phyloP scores from a whole-genome alignment of 768 basidiomycete species.

The Rubroboletus satanas region DNA sequence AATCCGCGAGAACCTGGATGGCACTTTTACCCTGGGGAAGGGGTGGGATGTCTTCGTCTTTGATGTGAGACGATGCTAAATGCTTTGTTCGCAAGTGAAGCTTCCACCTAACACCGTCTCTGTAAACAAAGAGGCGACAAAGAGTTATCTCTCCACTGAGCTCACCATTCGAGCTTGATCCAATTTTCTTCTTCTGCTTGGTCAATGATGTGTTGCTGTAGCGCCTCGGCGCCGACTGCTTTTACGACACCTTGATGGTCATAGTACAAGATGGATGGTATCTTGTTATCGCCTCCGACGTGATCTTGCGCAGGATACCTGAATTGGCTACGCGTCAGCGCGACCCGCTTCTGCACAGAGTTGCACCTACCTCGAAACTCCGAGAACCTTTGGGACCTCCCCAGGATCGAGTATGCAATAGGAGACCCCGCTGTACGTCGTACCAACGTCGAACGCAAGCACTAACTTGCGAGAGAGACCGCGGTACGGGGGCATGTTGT shows the following conservation, averaged over 20 bases:
- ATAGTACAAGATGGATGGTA: slow-evolving; percentile 48
- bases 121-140: neutral
- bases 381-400: slow-evolving; percentile 27
- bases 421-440: slow-evolving; percentile 41
- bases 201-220: slow-evolving; percentile 33
- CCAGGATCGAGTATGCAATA: slow-evolving; percentile 37
- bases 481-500: slow-evolving; percentile 32
- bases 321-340: neutral
- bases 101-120: slow-evolving; percentile 24
- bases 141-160: no score
- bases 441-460: slow-evolving; percentile 43
- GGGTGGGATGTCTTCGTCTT: slow-evolving; percentile 18
- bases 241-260: slow-evolving; percentile 35
- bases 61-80: slow-evolving; percentile 21
- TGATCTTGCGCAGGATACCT: slow-evolving; percentile 48
- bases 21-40: slow-evolving; percentile 23
- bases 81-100: slow-evolving; percentile 34
- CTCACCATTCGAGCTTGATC: slow-evolving; percentile 41
- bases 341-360: neutral
- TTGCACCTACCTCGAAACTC: slow-evolving; percentile 24
- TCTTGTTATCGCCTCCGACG: slow-evolving; percentile 43
- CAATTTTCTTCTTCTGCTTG: slow-evolving; percentile 36
- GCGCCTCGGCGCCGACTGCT: slow-evolving; percentile 45
- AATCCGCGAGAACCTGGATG: slow-evolving; percentile 23
- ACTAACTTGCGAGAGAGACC: slow-evolving; percentile 41